Evolutionary conservation across 2,329 filamentous ascomycete species (phyloP), one percentile per base, ranked within the genome.

Genomic region (Cadophora malorum): DNA sequence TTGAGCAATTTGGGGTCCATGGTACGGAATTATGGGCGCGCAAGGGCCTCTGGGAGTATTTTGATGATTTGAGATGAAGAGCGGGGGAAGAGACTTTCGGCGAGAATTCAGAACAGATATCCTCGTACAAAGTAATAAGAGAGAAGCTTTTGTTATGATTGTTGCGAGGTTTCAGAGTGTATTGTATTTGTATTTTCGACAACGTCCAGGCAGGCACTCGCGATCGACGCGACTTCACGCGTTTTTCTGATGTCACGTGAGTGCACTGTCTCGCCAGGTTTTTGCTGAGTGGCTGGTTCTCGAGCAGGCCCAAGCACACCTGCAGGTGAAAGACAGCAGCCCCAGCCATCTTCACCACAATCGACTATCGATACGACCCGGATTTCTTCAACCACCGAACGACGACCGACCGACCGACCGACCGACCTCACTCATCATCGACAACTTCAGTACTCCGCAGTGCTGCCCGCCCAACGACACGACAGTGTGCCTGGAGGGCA

Each of bases 1-100:
- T 86, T 85, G 64, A 92, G 79, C 68, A 92, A 64, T 14, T 55
- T 62, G 49, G 72, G 62, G 35, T 65, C 67, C 71, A 72, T 73
- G 64, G 31, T 28, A 10, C 28, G 52, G 35, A 33, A 25, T 10
- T 10, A 14, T 53, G 19, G 56, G 10, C 9, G 33, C n/a, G 14
- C 21, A 23, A 38, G 4, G 55, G 55, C 7, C 31, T 38, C 31
- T 10, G 19, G 19, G 12, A 38, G 55, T 28, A 58, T 38, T 58
- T 23, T 38, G 55, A 58, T n/a, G 14, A 23, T 38, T 21, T 4
- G 16, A 62, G 16, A 62, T 62, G 47, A 41, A 14, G 31, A 35
- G 33, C 41, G 10, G n/a, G 21, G 3, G 16, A 6, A 8, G 16
- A 56, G 53, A 38, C 8, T 56, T 35, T 33, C 16, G n/a, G 28